Evolutionary conservation across 257 asterid genomes (phyloP).

Genomic region (Nicotiana paniculata): DNA sequence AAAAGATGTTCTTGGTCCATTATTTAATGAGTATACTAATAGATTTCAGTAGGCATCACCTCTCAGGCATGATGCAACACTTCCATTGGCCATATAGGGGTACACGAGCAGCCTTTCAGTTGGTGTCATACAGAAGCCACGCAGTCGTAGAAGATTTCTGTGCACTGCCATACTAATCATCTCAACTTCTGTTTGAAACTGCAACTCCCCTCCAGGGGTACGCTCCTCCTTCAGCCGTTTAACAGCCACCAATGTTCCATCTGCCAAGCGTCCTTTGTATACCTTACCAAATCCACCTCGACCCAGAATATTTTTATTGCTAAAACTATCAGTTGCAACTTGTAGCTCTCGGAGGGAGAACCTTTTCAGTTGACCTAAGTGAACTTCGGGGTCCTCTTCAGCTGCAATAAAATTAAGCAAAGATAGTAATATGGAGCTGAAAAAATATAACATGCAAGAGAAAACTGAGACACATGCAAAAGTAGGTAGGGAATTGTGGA

Average conservation of each 20-base stretch:
- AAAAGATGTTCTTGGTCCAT: background rate
- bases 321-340: constrained; percentile 50
- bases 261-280: constrained; percentile 49
- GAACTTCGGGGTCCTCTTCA: constrained; percentile 54
- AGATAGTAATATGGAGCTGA: background rate
- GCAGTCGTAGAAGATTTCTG: constrained; percentile 44
- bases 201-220: constrained; percentile 57
- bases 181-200: constrained; percentile 55
- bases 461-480: background rate
- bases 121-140: constrained; percentile 55
- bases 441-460: background rate
- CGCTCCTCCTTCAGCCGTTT: constrained; percentile 51
- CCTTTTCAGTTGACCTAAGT: constrained; percentile 46
- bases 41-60: constrained; percentile 21
- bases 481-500: background rate
- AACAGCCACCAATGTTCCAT: constrained; percentile 49
- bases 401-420: constrained; percentile 25
- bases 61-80: constrained; percentile 52
- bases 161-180: constrained; percentile 58
- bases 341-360: constrained; percentile 47
- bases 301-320: constrained; percentile 47
- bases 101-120: constrained; percentile 49
- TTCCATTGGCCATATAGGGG: constrained; percentile 55
- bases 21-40: background rate
- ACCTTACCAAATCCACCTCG: constrained; percentile 57